These are phyloP conservation scores for Volvox carteri DNA, from an alignment of 163 green algal genomes.

Conservation along the genomic window DNA sequence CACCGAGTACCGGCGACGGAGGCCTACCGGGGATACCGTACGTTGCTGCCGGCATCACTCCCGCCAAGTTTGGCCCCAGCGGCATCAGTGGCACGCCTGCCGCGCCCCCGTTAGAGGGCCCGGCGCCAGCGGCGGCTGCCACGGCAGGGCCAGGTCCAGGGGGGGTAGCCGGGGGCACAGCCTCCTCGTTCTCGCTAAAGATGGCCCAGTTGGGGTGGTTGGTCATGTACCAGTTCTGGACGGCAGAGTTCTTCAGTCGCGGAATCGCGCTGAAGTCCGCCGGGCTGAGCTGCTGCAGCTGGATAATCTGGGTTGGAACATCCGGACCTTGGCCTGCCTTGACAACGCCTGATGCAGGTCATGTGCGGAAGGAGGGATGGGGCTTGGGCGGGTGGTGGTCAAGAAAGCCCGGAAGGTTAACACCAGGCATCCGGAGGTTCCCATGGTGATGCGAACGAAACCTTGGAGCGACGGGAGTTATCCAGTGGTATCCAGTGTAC, in stretches of 20 bases:
- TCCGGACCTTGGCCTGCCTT: conserved; percentile 26
- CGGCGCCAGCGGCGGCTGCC: background rate
- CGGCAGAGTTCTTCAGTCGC: conserved; percentile 69
- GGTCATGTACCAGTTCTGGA: conserved; percentile 73
- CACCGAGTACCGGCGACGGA: background rate
- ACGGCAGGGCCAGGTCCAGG: too few species aligned
- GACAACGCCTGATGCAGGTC: conserved; percentile 58
- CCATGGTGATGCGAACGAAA: too few species aligned
- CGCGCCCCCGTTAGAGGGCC: background rate
- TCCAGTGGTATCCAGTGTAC: too few species aligned
- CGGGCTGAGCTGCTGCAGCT: conserved; percentile 63
- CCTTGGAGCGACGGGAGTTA: too few species aligned
- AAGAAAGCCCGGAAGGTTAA: too few species aligned
- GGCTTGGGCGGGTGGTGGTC: too few species aligned
- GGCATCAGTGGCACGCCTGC: background rate
- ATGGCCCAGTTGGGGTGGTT: conserved; percentile 67
- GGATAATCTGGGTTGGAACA: conserved; percentile 53
- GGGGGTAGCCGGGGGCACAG: background rate
- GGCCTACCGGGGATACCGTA: background rate
- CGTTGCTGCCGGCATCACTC: background rate
- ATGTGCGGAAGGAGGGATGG: too few species aligned
- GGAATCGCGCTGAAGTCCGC: conserved; percentile 65
- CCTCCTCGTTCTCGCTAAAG: conserved; percentile 37
- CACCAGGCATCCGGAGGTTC: too few species aligned
- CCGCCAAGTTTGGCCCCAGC: background rate